A percentile compares a stretch with the other conserved stretches of the same genome.
These are phyloP conservation scores for Cyclostephanos invisitatus DNA, from an alignment of 108 stramenopile genomes.

Conservation along the genomic window DNA sequence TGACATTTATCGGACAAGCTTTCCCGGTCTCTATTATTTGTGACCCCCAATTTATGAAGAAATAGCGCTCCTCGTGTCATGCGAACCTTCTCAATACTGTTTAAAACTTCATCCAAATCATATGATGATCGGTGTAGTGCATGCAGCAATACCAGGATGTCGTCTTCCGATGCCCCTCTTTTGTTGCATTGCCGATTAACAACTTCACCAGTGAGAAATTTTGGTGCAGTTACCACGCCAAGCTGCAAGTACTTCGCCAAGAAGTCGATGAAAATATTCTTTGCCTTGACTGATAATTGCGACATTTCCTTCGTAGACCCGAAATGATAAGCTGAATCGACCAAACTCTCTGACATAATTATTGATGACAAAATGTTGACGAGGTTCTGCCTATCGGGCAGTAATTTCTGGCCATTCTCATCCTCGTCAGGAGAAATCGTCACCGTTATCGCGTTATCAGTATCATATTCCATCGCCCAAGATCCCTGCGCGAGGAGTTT, in stretches of 20 bases:
- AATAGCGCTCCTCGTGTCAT: slow-evolving; percentile 71
- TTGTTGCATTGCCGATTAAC: slow-evolving; percentile 57
- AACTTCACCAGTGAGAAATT: slow-evolving; percentile 58
- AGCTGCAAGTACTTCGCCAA: slow-evolving; percentile 76
- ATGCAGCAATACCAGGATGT: slow-evolving; percentile 62
- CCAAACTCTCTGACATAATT: slow-evolving; percentile 51
- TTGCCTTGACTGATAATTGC: slow-evolving; percentile 34
- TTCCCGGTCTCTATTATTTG: slow-evolving; percentile 36
- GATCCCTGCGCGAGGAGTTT: slow-evolving; percentile 45
- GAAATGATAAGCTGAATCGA: slow-evolving; percentile 21
- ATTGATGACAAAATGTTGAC: slow-evolving; percentile 61
- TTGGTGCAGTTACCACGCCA: slow-evolving; percentile 63
- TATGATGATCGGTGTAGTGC: slow-evolving; percentile 67
- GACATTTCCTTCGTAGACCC: slow-evolving; percentile 17
- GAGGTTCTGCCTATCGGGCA: slow-evolving; percentile 63
- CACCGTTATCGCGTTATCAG: slow-evolving; percentile 10
- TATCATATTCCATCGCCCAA: slow-evolving; percentile 57
- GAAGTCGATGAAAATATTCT: slow-evolving; percentile 78
- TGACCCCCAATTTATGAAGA: slow-evolving; percentile 68
- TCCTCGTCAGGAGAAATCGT: slow-evolving; percentile 9
- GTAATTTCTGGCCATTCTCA: slow-evolving; percentile 22
- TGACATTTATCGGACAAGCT: slow-evolving; percentile 39
- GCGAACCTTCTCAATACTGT: slow-evolving; percentile 58
- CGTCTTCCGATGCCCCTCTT: slow-evolving; percentile 42
- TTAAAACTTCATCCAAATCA: slow-evolving; percentile 62